Conservation (phyloP, 768 basidiomycete species). For the Lyophyllum decastes region DNA sequence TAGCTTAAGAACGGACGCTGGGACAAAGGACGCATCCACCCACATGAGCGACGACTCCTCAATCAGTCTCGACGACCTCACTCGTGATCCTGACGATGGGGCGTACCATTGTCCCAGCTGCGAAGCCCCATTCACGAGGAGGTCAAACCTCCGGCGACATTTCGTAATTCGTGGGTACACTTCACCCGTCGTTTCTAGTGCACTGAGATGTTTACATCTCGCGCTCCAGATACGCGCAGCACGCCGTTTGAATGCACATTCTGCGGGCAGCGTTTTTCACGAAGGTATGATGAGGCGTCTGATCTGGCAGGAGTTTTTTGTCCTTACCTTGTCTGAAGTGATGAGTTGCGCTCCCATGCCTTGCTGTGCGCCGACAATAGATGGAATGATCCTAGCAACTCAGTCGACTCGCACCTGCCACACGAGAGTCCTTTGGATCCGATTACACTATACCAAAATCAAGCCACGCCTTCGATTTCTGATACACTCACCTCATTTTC, state of each 20-base stretch:
- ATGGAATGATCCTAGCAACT: not conserved
- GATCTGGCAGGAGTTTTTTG: too few species aligned
- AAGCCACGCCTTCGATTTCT: too few species aligned
- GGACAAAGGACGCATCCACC: too few species aligned
- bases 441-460: too few species aligned
- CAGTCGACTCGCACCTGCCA: not conserved
- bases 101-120: slow-evolving; percentile 38
- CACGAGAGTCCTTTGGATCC: too few species aligned
- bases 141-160: slow-evolving; percentile 36
- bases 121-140: slow-evolving; percentile 35
- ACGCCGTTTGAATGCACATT: too few species aligned
- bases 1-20: too few species aligned
- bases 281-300: too few species aligned
- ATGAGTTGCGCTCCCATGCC: slow-evolving; percentile 13
- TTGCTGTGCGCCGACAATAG: not conserved
- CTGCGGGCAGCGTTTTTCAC: too few species aligned
- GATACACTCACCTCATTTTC: too few species aligned
- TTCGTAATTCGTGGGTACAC: slow-evolving; percentile 33
- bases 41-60: slow-evolving; percentile 1
- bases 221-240: too few species aligned
- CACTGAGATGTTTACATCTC: not conserved
- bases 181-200: not conserved
- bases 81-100: slow-evolving; percentile 32
- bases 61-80: slow-evolving; percentile 30
- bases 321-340: slow-evolving; percentile 2